These are phyloP conservation scores for Gaultheria prostrata DNA, from an alignment of 148 eudicot species.

Conservation along the genomic window DNA sequence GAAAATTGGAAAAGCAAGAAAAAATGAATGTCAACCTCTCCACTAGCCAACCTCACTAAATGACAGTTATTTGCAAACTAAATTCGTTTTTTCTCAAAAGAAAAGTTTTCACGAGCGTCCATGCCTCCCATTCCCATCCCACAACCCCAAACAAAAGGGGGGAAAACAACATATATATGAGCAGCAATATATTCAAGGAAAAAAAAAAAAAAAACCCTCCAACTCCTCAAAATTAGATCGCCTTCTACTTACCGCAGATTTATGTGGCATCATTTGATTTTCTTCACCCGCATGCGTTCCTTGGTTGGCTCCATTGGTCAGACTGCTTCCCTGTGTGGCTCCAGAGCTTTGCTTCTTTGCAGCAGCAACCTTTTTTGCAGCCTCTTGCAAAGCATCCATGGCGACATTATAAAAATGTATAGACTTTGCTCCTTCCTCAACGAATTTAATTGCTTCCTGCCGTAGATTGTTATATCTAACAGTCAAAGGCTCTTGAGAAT, in stretches of 20 bases:
- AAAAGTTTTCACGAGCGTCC: background rate
- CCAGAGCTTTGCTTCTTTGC: constrained; percentile 34
- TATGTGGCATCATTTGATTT: constrained; percentile 19
- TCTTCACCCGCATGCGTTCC: constrained; percentile 18
- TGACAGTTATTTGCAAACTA: too few relatives aligned
- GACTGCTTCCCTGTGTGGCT: constrained; percentile 3
- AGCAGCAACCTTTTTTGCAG: constrained; percentile 38
- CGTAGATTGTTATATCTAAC: constrained; percentile 22
- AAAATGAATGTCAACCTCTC: too few relatives aligned
- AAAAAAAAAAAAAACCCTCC: too few relatives aligned
- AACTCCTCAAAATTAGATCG: background rate
- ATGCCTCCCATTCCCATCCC: background rate
- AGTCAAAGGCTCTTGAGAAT: constrained; percentile 23
- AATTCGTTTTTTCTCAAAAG: too few relatives aligned
- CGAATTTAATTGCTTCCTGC: constrained; percentile 35
- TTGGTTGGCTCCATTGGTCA: constrained; percentile 26
- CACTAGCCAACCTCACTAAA: too few relatives aligned
- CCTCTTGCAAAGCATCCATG: constrained; percentile 40
- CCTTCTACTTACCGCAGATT: constrained; percentile 29
- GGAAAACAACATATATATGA: background rate
- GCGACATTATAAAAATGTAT: constrained; percentile 38
- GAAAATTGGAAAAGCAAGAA: too few relatives aligned
- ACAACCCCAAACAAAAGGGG: background rate
- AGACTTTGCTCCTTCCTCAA: constrained; percentile 47
- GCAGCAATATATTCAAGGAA: background rate